Base-by-base conservation (phyloP, 768 basidiomycete species). In the Boletus reticuloceps region DNA sequence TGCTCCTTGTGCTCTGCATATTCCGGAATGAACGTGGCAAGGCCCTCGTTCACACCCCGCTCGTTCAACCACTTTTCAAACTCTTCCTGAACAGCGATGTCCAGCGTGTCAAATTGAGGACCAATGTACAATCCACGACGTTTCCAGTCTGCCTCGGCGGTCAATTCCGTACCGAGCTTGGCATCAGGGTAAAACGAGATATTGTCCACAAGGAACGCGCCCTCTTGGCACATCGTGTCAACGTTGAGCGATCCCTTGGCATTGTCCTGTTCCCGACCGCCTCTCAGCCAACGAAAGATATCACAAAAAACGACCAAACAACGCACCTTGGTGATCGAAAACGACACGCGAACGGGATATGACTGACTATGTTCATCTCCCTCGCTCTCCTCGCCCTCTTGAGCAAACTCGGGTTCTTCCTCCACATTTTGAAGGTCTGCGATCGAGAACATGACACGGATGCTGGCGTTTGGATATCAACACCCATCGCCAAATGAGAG, bases 1-100 rank as follows among this genome's bases (percentile, higher is more conserved):
- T 98, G 95, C 68, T 98, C 95, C 80, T 97, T 98, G 77, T 78
- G 77, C 66, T 91, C 87, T 14, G 88, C 86, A 67, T 92, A 93
- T 58, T 94, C 89, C 17, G 90, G 89, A 56, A 98, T 84, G 77
- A 97, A 95, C 62, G 84, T 69, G 1, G 94, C 96, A 42, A 95
- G 77, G 37, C 67, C 74, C 64, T 91, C 88, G 69, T 92, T 84
- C 63, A 99, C 80, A 9, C 94, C 95, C 51, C 96, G 87, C 76
- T 98, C 95, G 60, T 84, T 81, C 53, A 99, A 74, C 81, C 80
- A 98, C 67, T 82, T 81, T 67, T 96, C 92, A 68, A 98, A 94
- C 70, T 92, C 89, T 61, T 94, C 88, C 73, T 98, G 96, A 17
- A 99, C 84, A 2, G 73, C 69, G 41, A 86, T 79, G 66, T 98